These are phyloP conservation scores for Aspergillus latus DNA, from an alignment of 2,329 filamentous ascomycete genomes.

Conservation along the genomic window DNA sequence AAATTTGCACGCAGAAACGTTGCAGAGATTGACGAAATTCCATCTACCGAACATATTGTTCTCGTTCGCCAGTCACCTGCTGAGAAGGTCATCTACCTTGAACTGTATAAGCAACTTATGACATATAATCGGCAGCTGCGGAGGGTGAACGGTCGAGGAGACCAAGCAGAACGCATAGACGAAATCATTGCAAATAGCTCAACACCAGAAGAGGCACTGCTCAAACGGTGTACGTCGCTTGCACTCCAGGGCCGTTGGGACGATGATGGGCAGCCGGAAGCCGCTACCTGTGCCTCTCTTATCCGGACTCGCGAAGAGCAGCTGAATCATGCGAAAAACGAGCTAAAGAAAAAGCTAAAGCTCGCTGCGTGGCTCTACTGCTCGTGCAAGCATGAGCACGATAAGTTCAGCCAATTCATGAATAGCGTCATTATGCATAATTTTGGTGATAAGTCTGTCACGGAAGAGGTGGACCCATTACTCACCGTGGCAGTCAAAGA, in stretches of 20 bases:
- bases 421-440: conserved; percentile 28
- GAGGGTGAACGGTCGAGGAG: conserved; percentile 26
- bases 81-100: conserved; percentile 56
- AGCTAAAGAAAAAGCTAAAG: conserved; percentile 27
- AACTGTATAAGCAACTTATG: conserved; percentile 55
- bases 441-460: conserved; percentile 32
- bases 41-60: conserved; percentile 45
- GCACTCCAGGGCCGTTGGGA: conserved; percentile 30
- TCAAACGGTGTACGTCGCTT: conserved; percentile 48
- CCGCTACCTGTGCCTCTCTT: conserved; percentile 35
- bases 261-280: conserved; percentile 26
- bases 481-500: conserved; percentile 21
- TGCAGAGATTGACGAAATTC: conserved; percentile 48
- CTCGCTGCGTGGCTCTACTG: conserved; percentile 33
- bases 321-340: conserved; percentile 22
- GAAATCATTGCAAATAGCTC: conserved; percentile 47
- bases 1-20: conserved; percentile 52
- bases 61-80: conserved; percentile 47
- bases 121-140: conserved; percentile 50
- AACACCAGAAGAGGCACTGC: conserved; percentile 54
- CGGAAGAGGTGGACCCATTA: conserved; percentile 21
- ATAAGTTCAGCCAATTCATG: conserved; percentile 32
- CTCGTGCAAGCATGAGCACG: conserved; percentile 22
- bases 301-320: conserved; percentile 26
- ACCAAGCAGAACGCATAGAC: conserved; percentile 43